Percentiles rank a stretch among this genome's conserved stretches.
phyloP scores from a whole-genome alignment of 2,329 filamentous ascomycete genomes.

The Colletotrichum siamense region DNA sequence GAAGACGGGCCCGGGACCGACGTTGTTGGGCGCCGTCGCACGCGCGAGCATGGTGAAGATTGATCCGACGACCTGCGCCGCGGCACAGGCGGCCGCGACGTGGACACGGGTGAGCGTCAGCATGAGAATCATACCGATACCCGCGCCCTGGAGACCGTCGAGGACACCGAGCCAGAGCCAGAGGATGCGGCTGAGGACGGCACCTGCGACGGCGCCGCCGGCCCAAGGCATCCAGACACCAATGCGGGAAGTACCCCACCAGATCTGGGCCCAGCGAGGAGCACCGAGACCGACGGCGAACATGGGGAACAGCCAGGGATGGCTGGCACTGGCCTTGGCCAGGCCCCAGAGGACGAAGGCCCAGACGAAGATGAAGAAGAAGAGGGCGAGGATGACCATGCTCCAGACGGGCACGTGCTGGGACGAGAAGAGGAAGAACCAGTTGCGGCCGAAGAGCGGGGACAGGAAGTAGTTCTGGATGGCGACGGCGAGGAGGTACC shows the following conservation, averaged over 20 bases:
- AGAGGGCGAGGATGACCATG: constrained; percentile 59
- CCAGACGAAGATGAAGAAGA: constrained; percentile 64
- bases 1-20: constrained; percentile 67
- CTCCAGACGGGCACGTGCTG: constrained; percentile 61
- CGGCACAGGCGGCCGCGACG: constrained; percentile 65
- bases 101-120: constrained; percentile 70
- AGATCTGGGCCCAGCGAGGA: constrained; percentile 71
- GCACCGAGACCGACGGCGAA: constrained; percentile 71
- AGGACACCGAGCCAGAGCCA: constrained; percentile 74
- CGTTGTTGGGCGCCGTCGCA: constrained; percentile 63
- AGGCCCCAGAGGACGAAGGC: constrained; percentile 55
- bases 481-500: constrained; percentile 69
- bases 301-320: constrained; percentile 71
- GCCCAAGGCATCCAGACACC: constrained; percentile 69
- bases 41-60: constrained; percentile 67
- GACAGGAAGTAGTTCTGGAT: constrained; percentile 73
- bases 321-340: constrained; percentile 59
- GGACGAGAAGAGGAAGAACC: constrained; percentile 67
- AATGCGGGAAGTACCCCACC: constrained; percentile 67
- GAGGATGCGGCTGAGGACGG: constrained; percentile 52
- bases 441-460: constrained; percentile 70
- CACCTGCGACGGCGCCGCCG: constrained; percentile 57
- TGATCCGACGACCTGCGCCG: constrained; percentile 66
- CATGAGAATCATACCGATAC: constrained; percentile 71
- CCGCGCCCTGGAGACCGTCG: constrained; percentile 69